Evolutionary conservation across 1,284 basidiomycete genomes (phyloP), one percentile per base, ranked within the genome.

Genomic region (Phaffia rhodozyma): DNA sequence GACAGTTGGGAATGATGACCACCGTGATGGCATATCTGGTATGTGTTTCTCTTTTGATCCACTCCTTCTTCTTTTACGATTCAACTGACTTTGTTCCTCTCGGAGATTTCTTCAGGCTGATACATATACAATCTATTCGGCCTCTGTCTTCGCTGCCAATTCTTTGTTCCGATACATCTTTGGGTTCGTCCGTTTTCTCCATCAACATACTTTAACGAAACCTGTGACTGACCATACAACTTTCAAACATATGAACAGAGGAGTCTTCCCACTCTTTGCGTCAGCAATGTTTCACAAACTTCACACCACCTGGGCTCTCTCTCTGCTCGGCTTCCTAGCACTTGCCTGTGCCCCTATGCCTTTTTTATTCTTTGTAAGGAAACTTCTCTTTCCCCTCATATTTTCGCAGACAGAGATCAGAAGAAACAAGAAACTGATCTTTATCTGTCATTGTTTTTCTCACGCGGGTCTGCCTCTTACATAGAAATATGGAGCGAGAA

Each of bases 81-180:
- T 2, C 38, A 16, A 43, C 38, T 43, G 70, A 30, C 66, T 69
- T n/a, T 69, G 67, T 21, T 67, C 59, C 61, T 52, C 16, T 48
- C 57, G 30, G 13, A 38, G 5, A 16, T 2, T 7, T 11, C 16
- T 16, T 43, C 13, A 43, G 38, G 21, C 58, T 29, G 48, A 58
- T 34, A 55, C 43, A 18, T 67, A 67, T 62, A 55, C 68, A 50
- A 71, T 70, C 66, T 71, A 75, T 71, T 65, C 68, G 27, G 84
- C 84, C 0, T 83, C 81, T 62, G 84, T 84, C 13, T 78, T 85
- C 38, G 84, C 86, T 2, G 82, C 85, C 62, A 86, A 85, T 52
- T 82, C 86, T 25, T 81, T 89, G 55, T 72, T 86, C 25, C 82
- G 86, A 65, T 85, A 82, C 2, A 75, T 81, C 1, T 81, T 84